Evolutionary conservation across 805 yeast species (phyloP).

Genomic region (Yarrowia divulgata): DNA sequence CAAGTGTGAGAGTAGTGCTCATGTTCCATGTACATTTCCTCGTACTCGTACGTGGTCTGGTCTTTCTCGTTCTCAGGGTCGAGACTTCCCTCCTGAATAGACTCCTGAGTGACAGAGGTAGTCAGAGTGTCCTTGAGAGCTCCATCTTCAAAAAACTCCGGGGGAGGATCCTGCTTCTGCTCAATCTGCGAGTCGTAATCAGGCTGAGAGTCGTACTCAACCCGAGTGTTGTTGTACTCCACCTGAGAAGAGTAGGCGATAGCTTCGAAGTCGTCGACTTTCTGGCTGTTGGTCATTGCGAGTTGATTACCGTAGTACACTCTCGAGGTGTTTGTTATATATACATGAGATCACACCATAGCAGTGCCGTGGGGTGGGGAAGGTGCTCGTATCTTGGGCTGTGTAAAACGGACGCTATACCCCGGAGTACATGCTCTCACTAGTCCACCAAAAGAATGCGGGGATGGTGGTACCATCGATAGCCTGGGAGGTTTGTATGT

Average conservation of each 20-base stretch:
- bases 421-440: neutral
- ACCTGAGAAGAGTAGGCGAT: neutral
- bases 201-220: neutral
- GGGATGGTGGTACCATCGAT: neutral
- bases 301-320: neutral
- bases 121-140: neutral
- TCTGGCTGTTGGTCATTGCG: neutral
- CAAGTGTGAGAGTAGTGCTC: constrained; percentile 17
- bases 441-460: neutral
- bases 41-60: neutral
- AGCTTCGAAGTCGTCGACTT: neutral
- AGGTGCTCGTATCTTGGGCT: neutral
- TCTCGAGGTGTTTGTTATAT: neutral
- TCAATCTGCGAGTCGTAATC: neutral
- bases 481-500: neutral
- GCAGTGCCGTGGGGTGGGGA: constrained; percentile 6
- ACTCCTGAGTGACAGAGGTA: neutral
- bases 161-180: neutral
- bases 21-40: neutral
- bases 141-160: neutral
- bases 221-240: neutral
- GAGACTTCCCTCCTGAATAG: neutral
- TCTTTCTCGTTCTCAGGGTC: neutral
- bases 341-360: neutral
- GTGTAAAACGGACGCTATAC: neutral